Conservation (phyloP, 78 protist species). For the Cavenderia fasciculata region DNA sequence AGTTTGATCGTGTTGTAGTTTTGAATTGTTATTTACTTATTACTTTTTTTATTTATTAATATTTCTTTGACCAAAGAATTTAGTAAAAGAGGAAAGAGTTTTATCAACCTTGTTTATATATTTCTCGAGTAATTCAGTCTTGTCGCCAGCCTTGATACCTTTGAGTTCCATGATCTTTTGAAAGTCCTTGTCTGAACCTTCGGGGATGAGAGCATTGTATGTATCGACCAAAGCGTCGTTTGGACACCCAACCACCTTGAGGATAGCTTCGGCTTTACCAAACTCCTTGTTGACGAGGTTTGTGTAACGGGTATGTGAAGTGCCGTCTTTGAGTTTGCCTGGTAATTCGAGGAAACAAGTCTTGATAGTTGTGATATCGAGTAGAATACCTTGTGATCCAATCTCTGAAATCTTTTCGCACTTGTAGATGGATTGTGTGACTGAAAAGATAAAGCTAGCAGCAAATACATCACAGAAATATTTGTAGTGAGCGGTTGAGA, state of each 20-base stretch:
- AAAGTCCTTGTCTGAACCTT: constrained; percentile 33
- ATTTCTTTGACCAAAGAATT: constrained; percentile 10
- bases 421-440: constrained; percentile 53
- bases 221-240: constrained; percentile 36
- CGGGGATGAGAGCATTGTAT: constrained; percentile 39
- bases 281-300: constrained; percentile 59
- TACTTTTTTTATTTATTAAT: background rate
- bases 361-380: constrained; percentile 62
- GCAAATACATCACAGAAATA: constrained; percentile 76
- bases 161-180: constrained; percentile 79
- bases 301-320: constrained; percentile 41
- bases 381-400: constrained; percentile 60
- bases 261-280: constrained; percentile 54
- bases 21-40: too few relatives aligned
- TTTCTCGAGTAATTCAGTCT: constrained; percentile 58
- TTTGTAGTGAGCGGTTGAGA: constrained; percentile 41
- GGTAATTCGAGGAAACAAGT: constrained; percentile 14
- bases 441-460: constrained; percentile 14
- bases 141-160: constrained; percentile 55
- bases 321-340: constrained; percentile 1
- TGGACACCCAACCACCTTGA: constrained; percentile 60
- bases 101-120: constrained; percentile 17
- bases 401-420: constrained; percentile 66
- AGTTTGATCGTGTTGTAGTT: too few relatives aligned
- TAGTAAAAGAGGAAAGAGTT: constrained; percentile 17